Percentiles rank a stretch among this genome's conserved stretches.
Evolutionary conservation across 2,329 filamentous ascomycete species (phyloP).

Genomic region (Periconia sp.): DNA sequence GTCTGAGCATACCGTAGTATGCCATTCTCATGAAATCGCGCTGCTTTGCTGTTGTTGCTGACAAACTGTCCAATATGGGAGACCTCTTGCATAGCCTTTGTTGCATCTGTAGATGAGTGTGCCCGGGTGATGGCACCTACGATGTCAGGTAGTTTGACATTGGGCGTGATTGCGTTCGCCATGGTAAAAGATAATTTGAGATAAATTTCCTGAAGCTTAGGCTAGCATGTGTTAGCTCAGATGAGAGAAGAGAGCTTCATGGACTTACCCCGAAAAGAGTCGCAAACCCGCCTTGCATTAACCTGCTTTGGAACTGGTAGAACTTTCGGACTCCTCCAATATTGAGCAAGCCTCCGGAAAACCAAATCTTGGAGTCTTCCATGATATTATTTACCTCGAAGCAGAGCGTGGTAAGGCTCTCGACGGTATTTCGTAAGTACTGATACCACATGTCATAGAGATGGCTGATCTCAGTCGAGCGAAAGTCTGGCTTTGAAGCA

Average conservation of each 20-base stretch:
- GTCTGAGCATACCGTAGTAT: slow-evolving; percentile 24
- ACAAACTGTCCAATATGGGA: slow-evolving; percentile 60
- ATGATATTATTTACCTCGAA: slow-evolving; percentile 62
- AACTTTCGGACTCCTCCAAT: slow-evolving; percentile 59
- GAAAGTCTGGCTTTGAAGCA: slow-evolving; percentile 57
- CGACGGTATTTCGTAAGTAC: slow-evolving; percentile 57
- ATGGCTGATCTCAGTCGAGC: slow-evolving; percentile 49
- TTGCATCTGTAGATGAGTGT: slow-evolving; percentile 54
- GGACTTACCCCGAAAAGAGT: slow-evolving; percentile 52
- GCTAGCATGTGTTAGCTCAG: slow-evolving; percentile 6
- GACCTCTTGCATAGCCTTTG: slow-evolving; percentile 55
- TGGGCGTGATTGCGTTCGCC: slow-evolving; percentile 47
- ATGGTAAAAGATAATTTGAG: slow-evolving; percentile 60
- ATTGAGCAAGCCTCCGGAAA: slow-evolving; percentile 55
- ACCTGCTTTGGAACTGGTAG: slow-evolving; percentile 59
- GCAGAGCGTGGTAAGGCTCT: slow-evolving; percentile 60
- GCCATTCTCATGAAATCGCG: slow-evolving; percentile 26
- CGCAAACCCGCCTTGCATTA: slow-evolving; percentile 59
- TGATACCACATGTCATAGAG: slow-evolving; percentile 60
- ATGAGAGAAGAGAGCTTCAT: not conserved
- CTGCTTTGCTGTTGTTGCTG: slow-evolving; percentile 48
- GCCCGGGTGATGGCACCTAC: slow-evolving; percentile 50
- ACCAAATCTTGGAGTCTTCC: slow-evolving; percentile 55
- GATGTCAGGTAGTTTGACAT: slow-evolving; percentile 52
- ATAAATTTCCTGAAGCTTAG: slow-evolving; percentile 60